Evolutionary conservation across 2,329 filamentous ascomycete genomes (phyloP).

Genomic region (Cercospora beticola): DNA sequence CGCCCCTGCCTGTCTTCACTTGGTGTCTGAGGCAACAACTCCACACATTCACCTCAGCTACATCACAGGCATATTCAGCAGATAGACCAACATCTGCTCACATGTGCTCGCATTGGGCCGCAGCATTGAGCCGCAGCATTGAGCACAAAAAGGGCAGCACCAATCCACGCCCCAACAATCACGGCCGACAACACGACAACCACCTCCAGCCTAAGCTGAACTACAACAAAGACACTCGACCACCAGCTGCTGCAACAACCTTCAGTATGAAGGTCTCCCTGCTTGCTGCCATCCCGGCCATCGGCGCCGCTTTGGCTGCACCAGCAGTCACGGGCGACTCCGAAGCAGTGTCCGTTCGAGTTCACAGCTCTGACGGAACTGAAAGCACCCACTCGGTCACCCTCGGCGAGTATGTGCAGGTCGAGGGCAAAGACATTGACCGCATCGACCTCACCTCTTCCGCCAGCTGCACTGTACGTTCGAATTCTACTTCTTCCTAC

Average conservation of each 20-base stretch:
- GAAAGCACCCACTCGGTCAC: background rate
- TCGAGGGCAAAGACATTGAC: background rate
- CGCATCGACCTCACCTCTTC: background rate
- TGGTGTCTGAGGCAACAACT: background rate
- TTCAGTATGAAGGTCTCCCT: background rate
- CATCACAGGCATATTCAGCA: background rate
- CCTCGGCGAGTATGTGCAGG: background rate
- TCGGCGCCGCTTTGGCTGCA: background rate
- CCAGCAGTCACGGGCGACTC: background rate
- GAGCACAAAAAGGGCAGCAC: background rate
- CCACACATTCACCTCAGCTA: background rate
- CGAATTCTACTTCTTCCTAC: background rate
- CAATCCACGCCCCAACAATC: background rate
- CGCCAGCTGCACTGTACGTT: background rate
- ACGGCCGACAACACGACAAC: background rate
- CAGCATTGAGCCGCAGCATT: background rate
- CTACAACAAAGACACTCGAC: background rate
- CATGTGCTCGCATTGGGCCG: background rate
- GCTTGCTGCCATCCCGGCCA: background rate
- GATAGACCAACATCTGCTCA: background rate
- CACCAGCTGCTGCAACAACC: background rate
- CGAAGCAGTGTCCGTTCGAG: background rate
- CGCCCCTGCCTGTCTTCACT: background rate
- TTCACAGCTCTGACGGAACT: background rate
- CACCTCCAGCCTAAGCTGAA: background rate